Evolutionary conservation across 139 green algal genomes (phyloP), one percentile per base, ranked within the genome.

Genomic region (Closterium sp.): DNA sequence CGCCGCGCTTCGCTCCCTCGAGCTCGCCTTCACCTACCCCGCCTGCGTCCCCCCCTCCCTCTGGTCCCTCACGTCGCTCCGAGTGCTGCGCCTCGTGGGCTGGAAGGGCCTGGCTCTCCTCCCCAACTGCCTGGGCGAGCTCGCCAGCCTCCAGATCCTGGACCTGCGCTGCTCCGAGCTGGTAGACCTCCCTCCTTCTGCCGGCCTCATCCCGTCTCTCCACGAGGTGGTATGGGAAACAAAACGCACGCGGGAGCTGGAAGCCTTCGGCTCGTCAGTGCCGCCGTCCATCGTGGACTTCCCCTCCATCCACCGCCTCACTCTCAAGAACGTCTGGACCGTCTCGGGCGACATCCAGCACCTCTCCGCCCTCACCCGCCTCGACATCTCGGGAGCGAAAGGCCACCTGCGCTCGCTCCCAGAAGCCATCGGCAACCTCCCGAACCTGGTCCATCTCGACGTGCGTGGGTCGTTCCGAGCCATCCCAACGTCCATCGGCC

Each of bases 91-190:
- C 23, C 81, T 90, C 2, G 21, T 36, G 43, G 87, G 87, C 31
- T 90, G 87, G 87, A 83, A 90, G 34, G 87, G 87, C 69, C 32
- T 90, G 9, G 32, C 81, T n/a, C 64, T 90, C 25, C 87, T 90
- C 81, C 87, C 87, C 81, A 84, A 90, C 87, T 90, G 87, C 87
- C 23, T 90, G 9, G 87, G 81, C 81, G 87, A 90, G 21, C 87
- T 90, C 32, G 81, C 33, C 10, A 36, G 55, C 32, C 87, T 90
- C 21, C 32, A 84, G 12, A 34, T 84, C 23, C 87, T 90, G 9
- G 33, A 90, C 35, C 87, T 90, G 10, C 32, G 33, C 16, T 90
- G 87, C 81, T n/a, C 35, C 31, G 87, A 90, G 55, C 87, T 90
- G 9, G 35, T 90, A 31, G 87, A 90, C 35, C 33, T 90, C 19